Conservation (phyloP, 1,139 yeast species). For the Pichia sp. region DNA sequence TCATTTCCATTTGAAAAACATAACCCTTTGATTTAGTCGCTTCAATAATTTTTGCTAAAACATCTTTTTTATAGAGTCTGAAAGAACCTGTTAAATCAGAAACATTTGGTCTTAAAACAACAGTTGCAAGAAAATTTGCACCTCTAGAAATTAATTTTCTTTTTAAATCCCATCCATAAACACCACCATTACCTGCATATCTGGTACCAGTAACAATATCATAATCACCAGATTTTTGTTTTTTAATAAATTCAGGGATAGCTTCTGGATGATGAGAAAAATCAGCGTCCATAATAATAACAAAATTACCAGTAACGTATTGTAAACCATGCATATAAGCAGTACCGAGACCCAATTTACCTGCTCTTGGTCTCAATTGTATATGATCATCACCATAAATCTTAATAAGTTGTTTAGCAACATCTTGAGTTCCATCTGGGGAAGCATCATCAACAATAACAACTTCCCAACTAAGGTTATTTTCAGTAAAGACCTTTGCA, state of each 20-base stretch:
- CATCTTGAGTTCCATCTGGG: constrained; percentile 77
- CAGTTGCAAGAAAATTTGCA: constrained; percentile 72
- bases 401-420: constrained; percentile 58
- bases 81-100: constrained; percentile 76
- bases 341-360: constrained; percentile 75
- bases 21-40: constrained; percentile 75
- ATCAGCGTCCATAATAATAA: constrained; percentile 82
- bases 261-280: constrained; percentile 80
- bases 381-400: constrained; percentile 61
- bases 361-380: constrained; percentile 66
- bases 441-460: constrained; percentile 75
- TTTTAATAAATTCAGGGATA: constrained; percentile 66
- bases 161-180: constrained; percentile 80
- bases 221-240: constrained; percentile 57
- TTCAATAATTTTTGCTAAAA: constrained; percentile 57
- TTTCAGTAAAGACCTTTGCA: constrained; percentile 60
- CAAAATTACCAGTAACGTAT: constrained; percentile 67
- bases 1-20: constrained; percentile 88
- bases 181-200: constrained; percentile 79
- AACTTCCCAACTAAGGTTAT: constrained; percentile 68
- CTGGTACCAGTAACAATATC: constrained; percentile 86
- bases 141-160: constrained; percentile 75
- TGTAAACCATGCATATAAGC: constrained; percentile 78
- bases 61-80: constrained; percentile 70
- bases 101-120: constrained; percentile 65